A percentile compares a stretch with the other conserved stretches of the same genome.
phyloP scores from a whole-genome alignment of 352 stramenopile genomes.

The Phytophthora foliorum region DNA sequence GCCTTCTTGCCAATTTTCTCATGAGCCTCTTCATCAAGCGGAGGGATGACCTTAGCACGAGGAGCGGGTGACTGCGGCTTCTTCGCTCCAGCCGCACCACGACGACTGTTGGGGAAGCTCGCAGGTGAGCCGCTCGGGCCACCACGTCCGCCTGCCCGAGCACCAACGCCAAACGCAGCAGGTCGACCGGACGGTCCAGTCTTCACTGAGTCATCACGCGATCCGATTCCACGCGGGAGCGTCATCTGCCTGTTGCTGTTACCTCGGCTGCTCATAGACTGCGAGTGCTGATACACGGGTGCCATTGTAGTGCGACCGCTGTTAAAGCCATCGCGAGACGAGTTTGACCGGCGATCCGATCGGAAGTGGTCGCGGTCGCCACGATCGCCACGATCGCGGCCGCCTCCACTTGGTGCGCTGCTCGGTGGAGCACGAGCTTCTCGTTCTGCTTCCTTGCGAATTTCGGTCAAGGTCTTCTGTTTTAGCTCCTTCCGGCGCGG shows the following conservation, averaged over 20 bases:
- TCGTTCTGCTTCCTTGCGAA: slow-evolving; percentile 94
- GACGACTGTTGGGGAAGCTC: slow-evolving; percentile 38
- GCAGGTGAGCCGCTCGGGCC: slow-evolving; percentile 42
- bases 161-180: slow-evolving; percentile 49
- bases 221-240: slow-evolving; percentile 54
- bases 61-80: slow-evolving; percentile 46
- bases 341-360: slow-evolving; percentile 59
- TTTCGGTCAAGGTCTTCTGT: slow-evolving; percentile 96
- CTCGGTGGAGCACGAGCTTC: slow-evolving; percentile 70
- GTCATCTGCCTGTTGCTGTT: slow-evolving; percentile 54
- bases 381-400: slow-evolving; percentile 23
- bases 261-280: slow-evolving; percentile 59
- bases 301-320: slow-evolving; percentile 61
- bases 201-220: slow-evolving; percentile 71
- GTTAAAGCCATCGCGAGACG: slow-evolving; percentile 70
- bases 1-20: slow-evolving; percentile 82
- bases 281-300: slow-evolving; percentile 59
- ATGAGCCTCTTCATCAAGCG: slow-evolving; percentile 67
- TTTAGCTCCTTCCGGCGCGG: slow-evolving; percentile 95
- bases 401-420: slow-evolving; percentile 55
- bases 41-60: slow-evolving; percentile 38
- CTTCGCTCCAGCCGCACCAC: slow-evolving; percentile 32
- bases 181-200: slow-evolving; percentile 65
- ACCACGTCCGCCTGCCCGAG: slow-evolving; percentile 29
- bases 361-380: slow-evolving; percentile 41